Evolutionary conservation across 73 alveolate genomes (phyloP).

Genomic region (Paramecium caudatum): DNA sequence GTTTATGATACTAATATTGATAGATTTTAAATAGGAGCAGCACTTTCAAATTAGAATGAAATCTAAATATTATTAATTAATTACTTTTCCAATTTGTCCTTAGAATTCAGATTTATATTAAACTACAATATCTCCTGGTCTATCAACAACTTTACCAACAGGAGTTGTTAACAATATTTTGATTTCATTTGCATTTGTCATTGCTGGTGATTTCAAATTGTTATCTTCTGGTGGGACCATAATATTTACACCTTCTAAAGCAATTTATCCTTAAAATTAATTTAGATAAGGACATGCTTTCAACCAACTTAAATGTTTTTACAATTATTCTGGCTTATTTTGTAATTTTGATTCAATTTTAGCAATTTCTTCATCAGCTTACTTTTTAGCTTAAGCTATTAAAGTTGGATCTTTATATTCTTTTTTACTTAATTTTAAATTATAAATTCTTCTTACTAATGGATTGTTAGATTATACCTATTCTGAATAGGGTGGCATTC

Average conservation of each 20-base stretch:
- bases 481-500: slow-evolving; percentile 94
- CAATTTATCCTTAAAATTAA: slow-evolving; percentile 57
- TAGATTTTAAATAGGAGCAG: not conserved
- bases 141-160: slow-evolving; percentile 60
- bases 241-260: slow-evolving; percentile 61
- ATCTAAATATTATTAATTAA: not conserved
- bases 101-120: slow-evolving; percentile 67
- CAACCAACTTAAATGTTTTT: slow-evolving; percentile 47
- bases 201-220: slow-evolving; percentile 35
- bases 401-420: slow-evolving; percentile 76
- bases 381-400: slow-evolving; percentile 36
- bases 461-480: slow-evolving; percentile 80
- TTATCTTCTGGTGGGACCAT: slow-evolving; percentile 68
- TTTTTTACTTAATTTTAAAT: not conserved
- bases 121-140: slow-evolving; percentile 8
- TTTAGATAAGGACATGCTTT: slow-evolving; percentile 61
- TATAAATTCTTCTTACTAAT: slow-evolving; percentile 80
- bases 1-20: slow-evolving; percentile 8
- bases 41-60: not conserved
- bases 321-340: not conserved
- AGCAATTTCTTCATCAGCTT: slow-evolving; percentile 69
- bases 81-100: slow-evolving; percentile 71
- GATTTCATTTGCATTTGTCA: slow-evolving; percentile 57
- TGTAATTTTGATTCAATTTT: not conserved
- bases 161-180: slow-evolving; percentile 36